Evolutionary conservation across 2,329 filamentous ascomycete genomes (phyloP).

Genomic region (Xylaria digitata): DNA sequence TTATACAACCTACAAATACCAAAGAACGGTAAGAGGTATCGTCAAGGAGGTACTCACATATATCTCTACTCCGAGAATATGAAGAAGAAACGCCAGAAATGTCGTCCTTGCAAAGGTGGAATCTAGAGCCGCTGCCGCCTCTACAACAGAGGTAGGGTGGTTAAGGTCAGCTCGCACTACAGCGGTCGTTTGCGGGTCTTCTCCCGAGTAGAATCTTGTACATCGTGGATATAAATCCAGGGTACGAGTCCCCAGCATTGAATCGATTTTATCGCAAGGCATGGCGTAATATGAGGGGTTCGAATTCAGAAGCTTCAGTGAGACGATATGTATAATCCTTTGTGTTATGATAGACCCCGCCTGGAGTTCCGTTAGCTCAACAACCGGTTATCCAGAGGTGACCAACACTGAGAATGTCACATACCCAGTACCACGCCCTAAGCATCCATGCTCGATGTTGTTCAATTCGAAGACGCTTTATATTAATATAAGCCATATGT

Average conservation of each 20-base stretch:
- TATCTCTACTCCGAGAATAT: constrained; percentile 61
- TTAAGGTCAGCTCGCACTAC: constrained; percentile 52
- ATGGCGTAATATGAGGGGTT: constrained; percentile 44
- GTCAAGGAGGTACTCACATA: constrained; percentile 53
- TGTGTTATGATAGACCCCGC: constrained; percentile 63
- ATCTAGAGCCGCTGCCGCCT: constrained; percentile 58
- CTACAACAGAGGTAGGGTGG: constrained; percentile 42
- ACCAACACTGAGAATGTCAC: constrained; percentile 29
- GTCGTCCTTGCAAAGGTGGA: constrained; percentile 62
- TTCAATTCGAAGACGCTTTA: constrained; percentile 70
- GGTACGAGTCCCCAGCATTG: constrained; percentile 50
- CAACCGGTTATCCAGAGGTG: background rate
- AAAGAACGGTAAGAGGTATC: background rate
- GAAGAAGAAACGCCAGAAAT: constrained; percentile 65
- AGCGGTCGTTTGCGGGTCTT: constrained; percentile 42
- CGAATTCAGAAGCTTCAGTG: constrained; percentile 35
- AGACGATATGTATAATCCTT: constrained; percentile 60
- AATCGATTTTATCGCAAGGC: constrained; percentile 62
- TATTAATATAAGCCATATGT: constrained; percentile 63
- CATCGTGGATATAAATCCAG: constrained; percentile 59
- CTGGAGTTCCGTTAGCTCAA: constrained; percentile 43
- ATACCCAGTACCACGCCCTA: constrained; percentile 63
- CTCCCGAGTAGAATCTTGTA: constrained; percentile 50
- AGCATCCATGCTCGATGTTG: constrained; percentile 74
- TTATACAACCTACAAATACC: no score